These are phyloP conservation scores for Kondoa subrosea DNA, from an alignment of 768 basidiomycete species.

Conservation along the genomic window DNA sequence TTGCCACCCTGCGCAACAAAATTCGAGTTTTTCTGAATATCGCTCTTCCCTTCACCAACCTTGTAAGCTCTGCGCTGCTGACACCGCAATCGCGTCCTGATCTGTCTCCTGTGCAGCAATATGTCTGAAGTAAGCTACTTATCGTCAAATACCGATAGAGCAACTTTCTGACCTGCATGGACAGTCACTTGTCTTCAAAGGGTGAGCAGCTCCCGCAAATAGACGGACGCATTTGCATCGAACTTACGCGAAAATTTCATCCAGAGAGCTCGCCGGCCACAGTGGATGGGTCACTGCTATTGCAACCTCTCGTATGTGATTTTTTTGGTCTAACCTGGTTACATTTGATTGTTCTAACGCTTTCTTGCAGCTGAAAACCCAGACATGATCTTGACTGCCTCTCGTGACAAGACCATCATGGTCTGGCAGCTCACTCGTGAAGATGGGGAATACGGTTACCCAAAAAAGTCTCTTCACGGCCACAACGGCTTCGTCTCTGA, in stretches of 20 bases:
- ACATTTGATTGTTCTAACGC: neutral
- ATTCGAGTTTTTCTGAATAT: no score
- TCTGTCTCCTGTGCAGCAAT: neutral
- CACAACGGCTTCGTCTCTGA: constrained; percentile 99
- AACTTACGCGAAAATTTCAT: no score
- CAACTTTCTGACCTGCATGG: neutral
- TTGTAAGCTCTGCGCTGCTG: neutral
- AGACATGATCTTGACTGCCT: constrained; percentile 96
- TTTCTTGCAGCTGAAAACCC: constrained; percentile 54
- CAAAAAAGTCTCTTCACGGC: constrained; percentile 90
- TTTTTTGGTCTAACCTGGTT: neutral
- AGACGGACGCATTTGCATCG: no score
- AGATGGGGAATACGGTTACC: constrained; percentile 70
- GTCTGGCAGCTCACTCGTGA: constrained; percentile 93
- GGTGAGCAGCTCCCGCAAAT: no score
- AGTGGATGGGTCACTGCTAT: constrained; percentile 86
- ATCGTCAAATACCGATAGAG: no score
- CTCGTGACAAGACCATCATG: constrained; percentile 98
- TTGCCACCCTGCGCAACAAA: no score
- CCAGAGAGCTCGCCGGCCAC: neutral
- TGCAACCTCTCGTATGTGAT: constrained; percentile 57
- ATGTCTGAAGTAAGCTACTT: neutral
- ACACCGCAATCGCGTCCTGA: neutral
- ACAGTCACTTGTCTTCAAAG: constrained; percentile 21
- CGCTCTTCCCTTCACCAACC: no score